A percentile compares a stretch with the other conserved stretches of the same genome.
Evolutionary conservation across 148 eudicot genomes (phyloP).

Genomic region (Camellia japonica): DNA sequence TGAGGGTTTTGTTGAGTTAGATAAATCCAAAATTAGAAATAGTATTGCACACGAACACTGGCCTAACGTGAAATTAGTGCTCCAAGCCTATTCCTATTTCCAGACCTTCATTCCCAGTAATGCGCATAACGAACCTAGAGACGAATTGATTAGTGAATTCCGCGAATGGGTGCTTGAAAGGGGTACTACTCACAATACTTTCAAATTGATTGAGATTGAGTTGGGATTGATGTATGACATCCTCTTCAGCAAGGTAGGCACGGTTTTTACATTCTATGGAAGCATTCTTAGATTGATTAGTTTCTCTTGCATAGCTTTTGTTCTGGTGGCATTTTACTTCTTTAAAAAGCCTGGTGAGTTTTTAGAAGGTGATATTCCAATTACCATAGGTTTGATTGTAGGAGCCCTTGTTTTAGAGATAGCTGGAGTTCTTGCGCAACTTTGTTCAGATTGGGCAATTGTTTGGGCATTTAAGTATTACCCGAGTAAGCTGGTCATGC

Average conservation of each 20-base stretch:
- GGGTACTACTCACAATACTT: neutral
- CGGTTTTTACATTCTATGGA: neutral
- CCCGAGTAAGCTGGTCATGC: neutral
- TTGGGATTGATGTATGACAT: slow-evolving; percentile 11
- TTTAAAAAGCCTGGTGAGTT: neutral
- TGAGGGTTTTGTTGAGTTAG: neutral
- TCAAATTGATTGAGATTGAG: slow-evolving; percentile 12
- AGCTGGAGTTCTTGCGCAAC: slow-evolving; percentile 4
- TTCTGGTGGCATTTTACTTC: neutral
- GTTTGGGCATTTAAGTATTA: slow-evolving; percentile 2
- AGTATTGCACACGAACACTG: too few relatives aligned
- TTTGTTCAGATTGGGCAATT: slow-evolving; percentile 13
- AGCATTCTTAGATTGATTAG: neutral
- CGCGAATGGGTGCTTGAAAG: too few relatives aligned
- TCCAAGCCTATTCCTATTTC: neutral
- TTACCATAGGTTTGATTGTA: neutral
- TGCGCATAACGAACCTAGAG: accelerated
- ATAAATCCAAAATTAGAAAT: neutral
- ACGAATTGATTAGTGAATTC: neutral
- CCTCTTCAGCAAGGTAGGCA: slow-evolving; percentile 11
- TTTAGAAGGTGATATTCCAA: neutral
- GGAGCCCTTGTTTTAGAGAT: slow-evolving; percentile 10
- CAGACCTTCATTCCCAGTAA: neutral
- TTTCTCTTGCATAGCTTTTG: slow-evolving; percentile 7
- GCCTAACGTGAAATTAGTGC: neutral